Conservation (phyloP, 1,284 basidiomycete species). For the Microstroma glucosiphilum region DNA sequence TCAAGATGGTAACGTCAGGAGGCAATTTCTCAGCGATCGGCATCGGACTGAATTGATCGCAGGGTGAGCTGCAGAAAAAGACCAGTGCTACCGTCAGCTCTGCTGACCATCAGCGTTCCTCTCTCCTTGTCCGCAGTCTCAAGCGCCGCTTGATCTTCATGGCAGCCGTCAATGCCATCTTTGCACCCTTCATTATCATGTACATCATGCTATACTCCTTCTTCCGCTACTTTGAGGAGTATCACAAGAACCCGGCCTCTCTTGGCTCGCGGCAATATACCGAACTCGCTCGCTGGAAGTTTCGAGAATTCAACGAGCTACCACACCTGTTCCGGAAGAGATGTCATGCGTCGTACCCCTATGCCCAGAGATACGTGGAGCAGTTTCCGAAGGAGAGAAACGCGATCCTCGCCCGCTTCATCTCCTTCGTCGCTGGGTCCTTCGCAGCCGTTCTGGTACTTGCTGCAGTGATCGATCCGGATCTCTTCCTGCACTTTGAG, state of each 20-base stretch:
- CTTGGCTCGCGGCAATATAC: slow-evolving; percentile 89
- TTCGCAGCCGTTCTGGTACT: slow-evolving; percentile 89
- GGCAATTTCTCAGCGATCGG: slow-evolving; percentile 79
- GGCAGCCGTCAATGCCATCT: slow-evolving; percentile 87
- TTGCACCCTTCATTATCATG: slow-evolving; percentile 94
- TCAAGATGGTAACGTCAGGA: slow-evolving; percentile 73
- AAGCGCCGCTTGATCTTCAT: slow-evolving; percentile 83
- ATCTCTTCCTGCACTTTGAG: slow-evolving; percentile 82
- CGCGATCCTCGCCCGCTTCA: slow-evolving; percentile 84
- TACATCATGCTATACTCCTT: slow-evolving; percentile 96
- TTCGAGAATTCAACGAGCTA: slow-evolving; percentile 96
- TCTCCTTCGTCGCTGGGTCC: slow-evolving; percentile 90
- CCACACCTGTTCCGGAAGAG: slow-evolving; percentile 83
- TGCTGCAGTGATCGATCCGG: slow-evolving; percentile 80
- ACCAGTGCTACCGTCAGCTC: neutral
- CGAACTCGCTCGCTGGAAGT: slow-evolving; percentile 93
- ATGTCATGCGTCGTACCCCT: slow-evolving; percentile 77
- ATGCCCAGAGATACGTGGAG: slow-evolving; percentile 88
- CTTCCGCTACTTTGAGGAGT: slow-evolving; percentile 99
- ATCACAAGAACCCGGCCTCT: slow-evolving; percentile 93
- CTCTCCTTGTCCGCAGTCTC: slow-evolving; percentile 57
- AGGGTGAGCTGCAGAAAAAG: slow-evolving; percentile 59
- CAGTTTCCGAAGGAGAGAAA: slow-evolving; percentile 95
- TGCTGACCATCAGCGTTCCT: neutral
- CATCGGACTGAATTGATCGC: slow-evolving; percentile 71